These are phyloP conservation scores for Colletotrichum liaoningense DNA, from an alignment of 2,329 filamentous ascomycete species.

Conservation along the genomic window DNA sequence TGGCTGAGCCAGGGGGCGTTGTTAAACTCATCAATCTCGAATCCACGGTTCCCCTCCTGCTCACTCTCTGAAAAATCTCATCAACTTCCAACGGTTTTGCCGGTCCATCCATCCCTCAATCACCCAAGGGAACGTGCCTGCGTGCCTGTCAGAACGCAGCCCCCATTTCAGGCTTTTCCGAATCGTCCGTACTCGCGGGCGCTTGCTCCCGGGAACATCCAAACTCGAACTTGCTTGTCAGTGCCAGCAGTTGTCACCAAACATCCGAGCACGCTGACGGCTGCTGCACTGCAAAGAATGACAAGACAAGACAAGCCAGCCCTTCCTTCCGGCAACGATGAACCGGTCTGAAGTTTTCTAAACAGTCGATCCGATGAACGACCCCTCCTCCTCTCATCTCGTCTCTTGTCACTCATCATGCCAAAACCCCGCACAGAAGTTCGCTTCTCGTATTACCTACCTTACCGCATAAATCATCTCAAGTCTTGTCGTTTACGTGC, in stretches of 20 bases:
- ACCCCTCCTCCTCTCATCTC: not conserved
- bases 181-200: not conserved
- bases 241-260: constrained; percentile 3
- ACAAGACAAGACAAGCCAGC: constrained; percentile 6
- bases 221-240: not conserved
- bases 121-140: constrained; percentile 7
- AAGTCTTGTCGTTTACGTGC: not conserved
- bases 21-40: not conserved
- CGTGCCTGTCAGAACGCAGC: not conserved
- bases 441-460: constrained; percentile 5
- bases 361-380: constrained; percentile 22
- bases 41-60: not conserved
- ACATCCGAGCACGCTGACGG: not conserved
- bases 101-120: constrained; percentile 1
- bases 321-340: constrained; percentile 18
- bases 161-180: not conserved
- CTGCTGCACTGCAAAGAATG: not conserved
- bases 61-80: not conserved
- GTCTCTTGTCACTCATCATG: not conserved
- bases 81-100: constrained; percentile 22
- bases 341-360: constrained; percentile 4
- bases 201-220: not conserved
- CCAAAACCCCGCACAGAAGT: not conserved
- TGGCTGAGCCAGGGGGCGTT: not conserved
- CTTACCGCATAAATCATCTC: constrained; percentile 20